Base-by-base conservation (phyloP, 2,329 filamentous ascomycete genomes). In the Sporothrix humicola region DNA sequence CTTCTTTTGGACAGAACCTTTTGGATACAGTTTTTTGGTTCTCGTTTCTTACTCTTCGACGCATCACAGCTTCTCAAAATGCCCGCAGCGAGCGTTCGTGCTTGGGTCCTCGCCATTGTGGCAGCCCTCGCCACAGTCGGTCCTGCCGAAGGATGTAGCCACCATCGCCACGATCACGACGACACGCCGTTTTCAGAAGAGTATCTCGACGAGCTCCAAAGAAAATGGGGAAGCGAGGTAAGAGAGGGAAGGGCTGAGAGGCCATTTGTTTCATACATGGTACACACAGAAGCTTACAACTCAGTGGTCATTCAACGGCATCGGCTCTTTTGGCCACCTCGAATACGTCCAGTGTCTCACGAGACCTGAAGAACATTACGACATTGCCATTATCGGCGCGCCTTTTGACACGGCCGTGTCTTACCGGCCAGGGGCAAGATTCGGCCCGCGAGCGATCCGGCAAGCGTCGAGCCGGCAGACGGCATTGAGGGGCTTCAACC, bases 361-460 rank as follows among this genome's bases (percentile, higher is more conserved):
- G n/a, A 87, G 87, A 65, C 90, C 90, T 0, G 83, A 86, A 37
- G 87, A 89, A 79, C 82, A 82, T 15, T 93, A 89, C 78, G 92
- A 94, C 79, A 92, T 94, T 77, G 92, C 87, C 74, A 88, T 94
- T 73, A 85, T 94, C 73, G 92, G 92, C 5, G 90, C 88, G 0
- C 92, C 92, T 0, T 94, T 94, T 78, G 92, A 94, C 79, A 93
- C 91, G 0, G 90, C 91, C 13, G 90, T 92, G 56, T 89, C 85
- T 77, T 93, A 92, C 81, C 85, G 91, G 73, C 90, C 91, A 61
- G 90, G 91, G 54, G 92, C 92, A 17, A 89, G 95, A 9, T 97
- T 97, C 79, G 95, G 95, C 0, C 95, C 95, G 48, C 90, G 93
- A 61, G 93, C 93, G 58, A 97, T 98, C 79, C 91, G 95, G 73